Evolutionary conservation across 2,329 filamentous ascomycete species (phyloP), one percentile per base, ranked within the genome.

Genomic region (Escovopsis sp.): DNA sequence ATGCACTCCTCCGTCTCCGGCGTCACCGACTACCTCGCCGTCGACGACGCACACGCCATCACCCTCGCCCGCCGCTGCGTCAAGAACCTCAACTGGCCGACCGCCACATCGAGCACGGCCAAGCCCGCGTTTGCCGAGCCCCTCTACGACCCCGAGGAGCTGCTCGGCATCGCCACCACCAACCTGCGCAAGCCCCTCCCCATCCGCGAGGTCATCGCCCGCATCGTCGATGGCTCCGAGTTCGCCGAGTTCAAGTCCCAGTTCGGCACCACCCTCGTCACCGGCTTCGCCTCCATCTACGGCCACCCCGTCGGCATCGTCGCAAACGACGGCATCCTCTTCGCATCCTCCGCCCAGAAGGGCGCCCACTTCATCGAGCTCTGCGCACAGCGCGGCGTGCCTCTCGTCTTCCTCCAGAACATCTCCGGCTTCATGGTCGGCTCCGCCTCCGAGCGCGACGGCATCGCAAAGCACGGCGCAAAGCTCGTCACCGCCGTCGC

Each of bases 381-480:
- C 4, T 96, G 89, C 67, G 74, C 82, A 28, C 87, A 95, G 63
- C 82, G 91, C 44, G 79, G 85, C 42, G 84, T 96, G 44, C 89
- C 91, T 1, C 70, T 96, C 9, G 73, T 96, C 40, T 96, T 96
- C 65, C 68, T 98, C 18, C 91, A 98, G 61, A 96, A 98, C 62
- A 96, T 98, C 58, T 82, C 80, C 6, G 91, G 91, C 36, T 98
- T 98, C 73, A 98, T 98, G 91, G 91, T 98, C 30, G 91, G 91
- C 36, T 75, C 78, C 15, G 85, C 91, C 54, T 87, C 89, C 0
- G 91, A 98, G 65, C 82, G 83, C 43, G 89, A 89, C 41, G 91
- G 91, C 11, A 96, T 98, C 53, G 91, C 91, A 43, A 96, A 96
- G 71, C 93, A 96, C 56, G 91, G 91, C 35, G 91, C 91, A 6